Evolutionary conservation across 371 early-diverging fungal species (phyloP), one percentile per base, ranked within the genome.

Genomic region (Choanephora cucurbitarum): DNA sequence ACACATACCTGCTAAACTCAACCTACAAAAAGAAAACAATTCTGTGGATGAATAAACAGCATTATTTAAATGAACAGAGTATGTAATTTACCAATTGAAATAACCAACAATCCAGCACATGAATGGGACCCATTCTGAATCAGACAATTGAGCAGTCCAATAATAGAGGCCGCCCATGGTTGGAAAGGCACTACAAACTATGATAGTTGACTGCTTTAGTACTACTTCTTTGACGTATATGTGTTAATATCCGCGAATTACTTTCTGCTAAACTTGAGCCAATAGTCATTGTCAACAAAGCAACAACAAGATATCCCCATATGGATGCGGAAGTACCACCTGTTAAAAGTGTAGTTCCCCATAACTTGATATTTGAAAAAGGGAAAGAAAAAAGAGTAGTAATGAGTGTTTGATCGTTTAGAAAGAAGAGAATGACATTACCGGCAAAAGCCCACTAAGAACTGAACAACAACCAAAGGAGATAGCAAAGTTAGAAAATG

Each of bases 221-320:
- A n/a, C 47, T 5, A 24, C 10, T 39, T 3, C n/a, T n/a, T n/a
- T n/a, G n/a, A n/a, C n/a, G n/a, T n/a, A n/a, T n/a, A n/a, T n/a
- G n/a, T n/a, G n/a, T n/a, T 47, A n/a, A 32, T 40, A 13, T 24
- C 13, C 8, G 2, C 14, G 5, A 7, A 15, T 55, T 60, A 60
- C 66, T 85, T 72, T 87, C 88, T 43, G 86, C 85, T 64, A 85
- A 60, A 18, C 81, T 76, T 33, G 81, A 67, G 11, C 79, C 88
- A 23, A 85, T 69, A 28, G 72, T 64, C 55, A 84, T 58, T 8
- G 83, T 82, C 43, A 83, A 72, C 44, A 75, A 19, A 9, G 79
- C 77, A 18, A 82, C 83, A 17, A 80, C 42, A 23, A 84, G 42
- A 82, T 85, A 85, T 21, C 84, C 84, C 85, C 85, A 87, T 22